Conservation (phyloP, 306 rosid genomes). For the Quercus robur region DNA sequence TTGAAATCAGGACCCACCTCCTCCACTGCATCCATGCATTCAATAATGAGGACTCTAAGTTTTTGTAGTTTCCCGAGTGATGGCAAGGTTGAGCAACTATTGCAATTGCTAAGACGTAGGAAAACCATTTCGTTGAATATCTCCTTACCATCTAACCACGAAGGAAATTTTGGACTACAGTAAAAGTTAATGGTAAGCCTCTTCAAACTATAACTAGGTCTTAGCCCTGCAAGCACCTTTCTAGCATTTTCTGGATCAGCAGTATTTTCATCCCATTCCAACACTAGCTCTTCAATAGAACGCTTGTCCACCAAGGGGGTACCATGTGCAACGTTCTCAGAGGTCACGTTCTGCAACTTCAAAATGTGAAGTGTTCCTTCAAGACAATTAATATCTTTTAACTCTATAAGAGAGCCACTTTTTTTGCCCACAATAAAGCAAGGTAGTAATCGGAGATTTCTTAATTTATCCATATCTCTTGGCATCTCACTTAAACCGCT, state of each 20-base stretch:
- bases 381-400: rapidly evolving
- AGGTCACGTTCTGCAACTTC: not conserved
- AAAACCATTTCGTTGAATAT: not conserved
- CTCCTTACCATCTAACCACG: no score
- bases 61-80: rapidly evolving
- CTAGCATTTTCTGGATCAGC: not conserved
- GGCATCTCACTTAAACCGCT: no score
- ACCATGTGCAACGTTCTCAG: not conserved
- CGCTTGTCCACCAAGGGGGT: not conserved
- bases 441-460: not conserved
- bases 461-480: not conserved
- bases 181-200: not conserved
- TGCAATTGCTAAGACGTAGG: no score
- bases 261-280: not conserved
- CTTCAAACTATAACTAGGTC: rapidly evolving
- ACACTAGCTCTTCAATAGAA: not conserved
- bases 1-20: no score
- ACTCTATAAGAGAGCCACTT: no score
- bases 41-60: no score
- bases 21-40: no score
- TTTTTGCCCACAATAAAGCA: no score
- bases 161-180: not conserved
- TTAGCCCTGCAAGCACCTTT: not conserved
- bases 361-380: no score
- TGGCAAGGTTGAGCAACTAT: no score